These are phyloP conservation scores for Sphaerostilbella broomeana DNA, from an alignment of 2,329 filamentous ascomycete genomes.

Conservation along the genomic window DNA sequence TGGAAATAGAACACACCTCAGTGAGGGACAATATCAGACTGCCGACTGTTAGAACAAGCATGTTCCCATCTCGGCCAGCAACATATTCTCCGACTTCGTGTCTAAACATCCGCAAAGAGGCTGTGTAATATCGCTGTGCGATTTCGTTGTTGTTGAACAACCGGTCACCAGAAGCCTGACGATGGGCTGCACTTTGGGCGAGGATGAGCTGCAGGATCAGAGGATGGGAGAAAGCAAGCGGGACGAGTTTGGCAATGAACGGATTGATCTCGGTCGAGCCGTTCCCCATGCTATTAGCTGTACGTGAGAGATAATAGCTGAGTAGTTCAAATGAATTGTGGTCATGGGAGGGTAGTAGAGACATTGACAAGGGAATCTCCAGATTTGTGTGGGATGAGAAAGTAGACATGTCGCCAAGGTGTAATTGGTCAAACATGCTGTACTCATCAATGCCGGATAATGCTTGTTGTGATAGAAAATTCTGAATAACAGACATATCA, in stretches of 20 bases:
- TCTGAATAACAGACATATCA: too few species aligned
- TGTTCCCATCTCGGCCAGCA: conserved; percentile 26
- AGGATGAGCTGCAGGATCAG: conserved; percentile 41
- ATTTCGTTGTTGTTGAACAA: conserved; percentile 24
- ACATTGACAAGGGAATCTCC: conserved; percentile 22
- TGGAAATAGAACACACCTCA: conserved; percentile 29
- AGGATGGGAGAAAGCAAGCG: conserved; percentile 38
- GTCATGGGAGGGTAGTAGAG: conserved; percentile 24
- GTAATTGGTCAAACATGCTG: neutral
- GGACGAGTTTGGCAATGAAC: conserved; percentile 39
- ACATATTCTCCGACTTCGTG: conserved; percentile 30
- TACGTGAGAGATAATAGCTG: conserved; percentile 38
- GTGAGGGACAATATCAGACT: conserved; percentile 41
- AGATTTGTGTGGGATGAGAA: conserved; percentile 9
- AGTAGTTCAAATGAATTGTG: conserved; percentile 38
- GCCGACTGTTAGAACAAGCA: conserved; percentile 36
- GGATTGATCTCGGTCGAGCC: conserved; percentile 40
- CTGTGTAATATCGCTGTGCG: conserved; percentile 30
- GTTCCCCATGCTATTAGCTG: conserved; percentile 41
- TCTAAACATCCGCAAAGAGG: conserved; percentile 31
- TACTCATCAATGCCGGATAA: neutral
- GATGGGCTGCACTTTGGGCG: conserved; percentile 37
- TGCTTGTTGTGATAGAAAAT: too few species aligned
- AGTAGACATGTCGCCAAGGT: neutral
- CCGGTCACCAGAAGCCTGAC: conserved; percentile 26